Base-by-base conservation (phyloP, 331 rosid genomes). In the Malus hybrid region DNA sequence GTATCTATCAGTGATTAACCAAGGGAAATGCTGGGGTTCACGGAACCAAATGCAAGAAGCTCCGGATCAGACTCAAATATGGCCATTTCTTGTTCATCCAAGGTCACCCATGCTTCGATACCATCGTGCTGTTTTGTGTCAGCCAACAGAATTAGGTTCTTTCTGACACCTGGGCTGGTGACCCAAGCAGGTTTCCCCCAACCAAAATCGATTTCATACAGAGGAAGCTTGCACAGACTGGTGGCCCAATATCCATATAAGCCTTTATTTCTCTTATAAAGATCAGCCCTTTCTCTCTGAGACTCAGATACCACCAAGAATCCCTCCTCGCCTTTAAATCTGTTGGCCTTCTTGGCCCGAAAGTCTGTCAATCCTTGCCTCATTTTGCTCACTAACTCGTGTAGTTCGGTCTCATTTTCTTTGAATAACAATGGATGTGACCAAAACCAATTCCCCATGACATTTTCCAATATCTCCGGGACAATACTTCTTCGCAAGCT, bases 311-410 rank as follows among this genome's bases (percentile, higher is more conserved):
- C 72, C 10, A 44, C 72, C 34, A 27, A 27, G 57, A 22, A 68
- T 68, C 34, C 72, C 8, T 71, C 64, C 3, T 55, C 18, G 1
- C 82, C 82, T 72, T 39, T 65, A 24, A 65, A 72, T 56, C 50
- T 65, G 6, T 34, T 28, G 3, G 78, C 77, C 77, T 65, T 72
- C 62, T 72, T 28, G 1, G 29, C 5, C 48, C 6, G 27, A 33
- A 70, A 77, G 5, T 24, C 73, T n/a, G 10, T 29, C 9, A 72
- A 46, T 14, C 62, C 69, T 19, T 65, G 44, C 71, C 74, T 79
- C 52, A 72, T 79, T 18, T 18, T 72, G 7, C 65, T n/a, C 57
- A 72, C 77, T 24, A 72, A 22, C 18, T 78, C 69, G 1, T 24
- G 36, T 4, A 78, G 1, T 65, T 71, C 36, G 15, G n/a, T 54